phyloP scores from a whole-genome alignment of 225 moss, liverwort and hornwort species.

The Antitrichia curtipendula region DNA sequence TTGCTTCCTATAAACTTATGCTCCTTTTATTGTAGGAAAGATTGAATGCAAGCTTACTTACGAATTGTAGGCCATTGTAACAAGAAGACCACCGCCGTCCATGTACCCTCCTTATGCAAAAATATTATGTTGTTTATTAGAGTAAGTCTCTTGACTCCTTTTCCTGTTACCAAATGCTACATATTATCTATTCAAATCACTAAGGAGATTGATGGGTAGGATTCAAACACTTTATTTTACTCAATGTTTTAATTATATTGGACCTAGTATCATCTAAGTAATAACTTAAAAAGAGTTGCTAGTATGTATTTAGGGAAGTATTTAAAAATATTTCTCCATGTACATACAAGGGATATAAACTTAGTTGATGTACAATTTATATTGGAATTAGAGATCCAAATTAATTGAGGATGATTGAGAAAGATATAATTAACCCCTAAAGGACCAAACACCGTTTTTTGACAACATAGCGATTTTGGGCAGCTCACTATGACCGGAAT shows the following conservation, averaged over 20 bases:
- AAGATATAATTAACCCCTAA: neutral
- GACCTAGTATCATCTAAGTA: neutral
- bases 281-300: neutral
- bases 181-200: neutral
- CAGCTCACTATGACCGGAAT: too few species aligned
- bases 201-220: neutral
- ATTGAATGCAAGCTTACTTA: neutral
- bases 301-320: neutral
- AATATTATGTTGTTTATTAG: neutral
- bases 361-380: neutral
- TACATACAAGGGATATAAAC: too few species aligned
- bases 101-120: neutral
- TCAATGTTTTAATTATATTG: neutral
- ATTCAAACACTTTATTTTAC: neutral
- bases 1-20: fast-evolving
- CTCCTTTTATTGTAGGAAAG: neutral
- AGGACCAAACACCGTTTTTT: too few species aligned
- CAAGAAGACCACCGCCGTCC: neutral
- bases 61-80: neutral
- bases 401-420: neutral
- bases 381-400: neutral
- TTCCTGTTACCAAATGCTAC: neutral
- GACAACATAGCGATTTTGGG: too few species aligned
- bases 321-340: neutral
- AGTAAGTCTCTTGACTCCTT: neutral